phyloP scores from a whole-genome alignment of 1,284 basidiomycete species.

The Rhizopogon parksii region DNA sequence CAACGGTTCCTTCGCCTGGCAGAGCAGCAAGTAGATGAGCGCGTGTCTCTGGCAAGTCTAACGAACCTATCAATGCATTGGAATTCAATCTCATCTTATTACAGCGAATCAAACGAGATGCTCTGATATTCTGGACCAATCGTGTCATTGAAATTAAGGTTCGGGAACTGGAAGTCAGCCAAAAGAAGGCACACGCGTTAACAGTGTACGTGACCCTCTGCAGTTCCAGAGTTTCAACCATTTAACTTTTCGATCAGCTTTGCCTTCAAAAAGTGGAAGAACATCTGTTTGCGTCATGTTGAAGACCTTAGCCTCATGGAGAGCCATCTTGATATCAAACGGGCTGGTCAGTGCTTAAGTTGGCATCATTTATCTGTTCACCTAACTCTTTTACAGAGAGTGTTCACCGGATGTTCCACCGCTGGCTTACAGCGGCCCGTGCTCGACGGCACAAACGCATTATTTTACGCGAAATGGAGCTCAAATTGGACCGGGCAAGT shows the following conservation, averaged over 20 bases:
- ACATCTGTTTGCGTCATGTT: conserved; percentile 49
- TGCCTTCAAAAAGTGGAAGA: conserved; percentile 64
- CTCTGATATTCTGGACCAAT: conserved; percentile 59
- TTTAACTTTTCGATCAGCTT: conserved; percentile 29
- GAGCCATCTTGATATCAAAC: conserved; percentile 70
- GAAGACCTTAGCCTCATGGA: conserved; percentile 72
- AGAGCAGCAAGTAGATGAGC: conserved; percentile 21
- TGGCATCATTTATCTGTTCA: conserved; percentile 5
- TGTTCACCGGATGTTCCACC: conserved; percentile 59
- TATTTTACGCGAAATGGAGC: conserved; percentile 53
- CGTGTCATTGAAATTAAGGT: conserved; percentile 66
- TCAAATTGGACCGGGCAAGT: conserved; percentile 46
- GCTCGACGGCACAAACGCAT: conserved; percentile 50
- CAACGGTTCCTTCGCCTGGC: conserved; percentile 21
- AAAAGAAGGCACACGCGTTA: conserved; percentile 40
- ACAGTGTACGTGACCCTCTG: conserved; percentile 36
- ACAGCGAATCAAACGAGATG: conserved; percentile 46
- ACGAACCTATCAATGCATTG: neutral
- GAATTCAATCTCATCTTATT: conserved; percentile 6
- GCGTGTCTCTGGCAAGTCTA: conserved; percentile 15
- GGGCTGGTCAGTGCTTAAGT: conserved; percentile 49
- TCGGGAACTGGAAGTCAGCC: conserved; percentile 56
- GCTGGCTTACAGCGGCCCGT: conserved; percentile 59
- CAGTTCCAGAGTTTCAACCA: conserved; percentile 1
- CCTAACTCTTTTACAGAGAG: conserved; percentile 39